Base-by-base conservation (phyloP, 805 yeast species). In the Starmera caribaea region DNA sequence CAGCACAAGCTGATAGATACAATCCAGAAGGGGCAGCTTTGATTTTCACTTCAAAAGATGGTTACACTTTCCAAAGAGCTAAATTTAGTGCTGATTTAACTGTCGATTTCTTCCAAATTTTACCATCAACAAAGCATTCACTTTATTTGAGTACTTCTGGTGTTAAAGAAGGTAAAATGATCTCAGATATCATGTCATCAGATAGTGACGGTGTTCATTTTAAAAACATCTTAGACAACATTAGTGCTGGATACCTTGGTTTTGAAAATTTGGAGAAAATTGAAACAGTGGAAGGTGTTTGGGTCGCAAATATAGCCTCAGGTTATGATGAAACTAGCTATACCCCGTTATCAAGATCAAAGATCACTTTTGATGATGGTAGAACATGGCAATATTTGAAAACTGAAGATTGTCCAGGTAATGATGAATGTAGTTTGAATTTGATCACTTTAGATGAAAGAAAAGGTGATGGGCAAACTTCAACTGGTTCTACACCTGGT, bases 211-310 rank as follows among this genome's bases (percentile, higher is more conserved):
- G 92, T 3, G 48, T 72, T 34, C 65, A 63, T 35, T 79, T 73
- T 57, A 55, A 50, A 5, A 66, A 63, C 36, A 49, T 71, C n/a
- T 49, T 74, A 29, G 66, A 63, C 2, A 51, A 65, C 10, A 58
- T 68, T 21, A 54, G 59, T 30, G 62, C 60, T 4, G 50, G 54
- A 30, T 42, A 49, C 6, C 35, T 47, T n/a, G 59, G 60, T 6
- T 46, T 48, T 33, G 41, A 56, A 12, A 71, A 71, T 3, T 48
- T 65, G 30, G 62, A 69, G 6, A 59, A 60, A 33, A 48, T 71
- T 16, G 67, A 65, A 34, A 71, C 71, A 38, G 64, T 79, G n/a
- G 85, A 80, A 45, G 90, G 89, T 10, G 72, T 73, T 13, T 74
- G 85, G 79, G 51, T 80, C 34, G 71, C 76, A 9, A 70, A 69